These are phyloP conservation scores for Penicillium sp. DNA, from an alignment of 2,329 filamentous ascomycete genomes.

Conservation along the genomic window DNA sequence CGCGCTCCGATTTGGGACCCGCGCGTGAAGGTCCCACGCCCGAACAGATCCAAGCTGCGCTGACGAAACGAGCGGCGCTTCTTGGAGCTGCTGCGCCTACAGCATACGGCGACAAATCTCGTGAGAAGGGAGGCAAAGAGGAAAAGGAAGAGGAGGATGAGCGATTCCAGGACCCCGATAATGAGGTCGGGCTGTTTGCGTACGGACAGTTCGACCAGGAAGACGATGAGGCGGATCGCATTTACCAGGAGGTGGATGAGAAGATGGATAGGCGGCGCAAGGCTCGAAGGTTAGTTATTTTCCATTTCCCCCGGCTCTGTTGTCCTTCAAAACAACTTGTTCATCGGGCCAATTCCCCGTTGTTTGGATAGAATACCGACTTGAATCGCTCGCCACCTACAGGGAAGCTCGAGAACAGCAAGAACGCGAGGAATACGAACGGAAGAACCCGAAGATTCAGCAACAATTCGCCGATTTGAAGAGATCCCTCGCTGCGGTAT, in stretches of 20 bases:
- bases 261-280: constrained; percentile 91
- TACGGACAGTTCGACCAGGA: constrained; percentile 96
- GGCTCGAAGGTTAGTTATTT: constrained; percentile 74
- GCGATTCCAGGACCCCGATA: constrained; percentile 93
- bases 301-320: constrained; percentile 13
- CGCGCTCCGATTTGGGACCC: constrained; percentile 91
- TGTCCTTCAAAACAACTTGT: constrained; percentile 54
- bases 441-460: constrained; percentile 96
- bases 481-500: constrained; percentile 80
- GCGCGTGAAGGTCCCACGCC: constrained; percentile 93
- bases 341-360: constrained; percentile 62
- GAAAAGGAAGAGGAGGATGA: constrained; percentile 73
- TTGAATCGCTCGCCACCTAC: constrained; percentile 58
- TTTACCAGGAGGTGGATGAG: constrained; percentile 94
- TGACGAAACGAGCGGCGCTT: constrained; percentile 87
- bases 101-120: constrained; percentile 68
- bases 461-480: constrained; percentile 97
- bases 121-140: constrained; percentile 64
- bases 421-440: constrained; percentile 93
- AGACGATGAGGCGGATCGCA: constrained; percentile 94
- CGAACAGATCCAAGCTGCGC: constrained; percentile 96
- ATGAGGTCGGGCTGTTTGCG: constrained; percentile 93
- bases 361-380: constrained; percentile 79
- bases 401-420: constrained; percentile 93
- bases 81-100: constrained; percentile 72